Evolutionary conservation across 1,284 basidiomycete genomes (phyloP).

Genomic region (Omphalotus olearius): DNA sequence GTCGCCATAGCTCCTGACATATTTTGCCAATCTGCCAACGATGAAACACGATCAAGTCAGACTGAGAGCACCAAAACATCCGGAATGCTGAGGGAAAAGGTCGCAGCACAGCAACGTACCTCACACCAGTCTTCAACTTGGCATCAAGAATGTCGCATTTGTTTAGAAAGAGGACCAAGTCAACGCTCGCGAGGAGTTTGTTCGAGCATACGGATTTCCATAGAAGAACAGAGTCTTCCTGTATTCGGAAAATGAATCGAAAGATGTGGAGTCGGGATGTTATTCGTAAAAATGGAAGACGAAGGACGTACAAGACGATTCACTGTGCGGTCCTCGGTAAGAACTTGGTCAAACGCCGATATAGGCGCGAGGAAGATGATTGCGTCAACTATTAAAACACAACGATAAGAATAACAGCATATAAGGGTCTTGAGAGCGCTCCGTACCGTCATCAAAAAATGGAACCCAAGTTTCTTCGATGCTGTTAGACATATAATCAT

Average conservation of each 20-base stretch:
- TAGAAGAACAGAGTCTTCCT: conserved; percentile 78
- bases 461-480: conserved; percentile 60
- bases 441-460: conserved; percentile 68
- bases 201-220: conserved; percentile 78
- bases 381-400: conserved; percentile 48
- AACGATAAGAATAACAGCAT: conserved; percentile 7
- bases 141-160: conserved; percentile 72
- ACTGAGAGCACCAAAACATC: not conserved
- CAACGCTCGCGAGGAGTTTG: conserved; percentile 66
- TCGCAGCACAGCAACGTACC: conserved; percentile 22
- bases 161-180: conserved; percentile 75
- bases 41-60: not conserved
- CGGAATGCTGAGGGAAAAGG: not conserved
- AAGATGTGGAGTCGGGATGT: not conserved
- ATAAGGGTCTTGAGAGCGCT: conserved; percentile 16
- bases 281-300: no score
- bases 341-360: conserved; percentile 73
- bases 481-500: conserved; percentile 22
- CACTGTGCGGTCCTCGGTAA: conserved; percentile 64
- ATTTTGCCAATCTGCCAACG: conserved; percentile 49
- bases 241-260: conserved; percentile 15
- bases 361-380: conserved; percentile 82
- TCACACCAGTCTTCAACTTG: conserved; percentile 60
- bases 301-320: conserved; percentile 58
- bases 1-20: conserved; percentile 71